Evolutionary conservation across 352 stramenopile species (phyloP), one percentile per base, ranked within the genome.

Genomic region (Elongisporangium senticosum): DNA sequence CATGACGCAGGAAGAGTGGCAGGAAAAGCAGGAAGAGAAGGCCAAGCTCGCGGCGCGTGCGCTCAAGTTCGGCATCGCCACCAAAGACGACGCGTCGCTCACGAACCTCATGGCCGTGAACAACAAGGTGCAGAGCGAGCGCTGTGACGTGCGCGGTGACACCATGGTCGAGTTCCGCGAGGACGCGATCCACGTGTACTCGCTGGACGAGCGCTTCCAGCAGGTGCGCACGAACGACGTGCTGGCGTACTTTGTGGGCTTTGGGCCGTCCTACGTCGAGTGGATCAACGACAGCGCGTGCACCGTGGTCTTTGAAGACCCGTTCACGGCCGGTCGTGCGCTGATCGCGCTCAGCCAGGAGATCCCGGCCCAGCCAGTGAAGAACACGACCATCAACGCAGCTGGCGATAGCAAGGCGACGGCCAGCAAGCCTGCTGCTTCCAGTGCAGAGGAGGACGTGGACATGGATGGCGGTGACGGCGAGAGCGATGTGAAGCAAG

Each of bases 251-350:
- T 95, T 95, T 57, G 61, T 69, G 0, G 85, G 81, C 7, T 95
- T 90, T 56, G 81, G 83, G 0, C 85, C 85, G 14, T 89, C 82
- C 20, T 95, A 95, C 68, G 81, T 95, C 48, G 85, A 95, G 59
- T 95, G 85, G 85, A 74, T 93, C 65, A 92, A 95, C 70, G 83
- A 95, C 70, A 90, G 79, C 49, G 81, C 83, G 55, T 93, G 83
- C 54, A 95, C 83, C 1, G 66, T 95, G 17, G 79, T 95, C 21
- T 95, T 95, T 59, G 67, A 93, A 59, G 85, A 95, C 47, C 56
- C 77, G 7, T 85, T 84, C 49, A 95, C 83, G 0, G 81, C 84
- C 11, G 71, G 64, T 0, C 74, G 85, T 52, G 83, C 81, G 13
- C 63, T 95, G 3, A 72, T 92, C 49, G 74, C 83, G 6, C 58